A percentile compares a stretch with the other conserved stretches of the same genome.
Evolutionary conservation across 306 rosid species (phyloP).

Genomic region (Corylus avellana): DNA sequence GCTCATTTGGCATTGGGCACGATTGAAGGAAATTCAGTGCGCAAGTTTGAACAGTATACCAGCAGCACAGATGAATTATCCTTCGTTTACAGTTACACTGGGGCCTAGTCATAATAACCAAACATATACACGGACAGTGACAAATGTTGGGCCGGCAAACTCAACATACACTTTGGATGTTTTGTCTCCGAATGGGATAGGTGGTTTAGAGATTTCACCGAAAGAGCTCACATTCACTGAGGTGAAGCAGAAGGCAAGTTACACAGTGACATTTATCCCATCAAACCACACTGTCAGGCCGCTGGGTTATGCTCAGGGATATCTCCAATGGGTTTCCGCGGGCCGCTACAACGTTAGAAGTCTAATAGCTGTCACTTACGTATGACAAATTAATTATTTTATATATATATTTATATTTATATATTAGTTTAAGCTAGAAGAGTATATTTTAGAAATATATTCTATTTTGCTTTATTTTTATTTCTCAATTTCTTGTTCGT

Average conservation of each 20-base stretch:
- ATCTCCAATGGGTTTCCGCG: constrained; percentile 46
- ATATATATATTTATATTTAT: too few species aligned
- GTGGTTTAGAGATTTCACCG: constrained; percentile 29
- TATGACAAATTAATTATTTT: constrained; percentile 5
- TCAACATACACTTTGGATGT: constrained; percentile 34
- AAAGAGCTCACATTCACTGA: constrained; percentile 32
- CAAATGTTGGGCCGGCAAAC: constrained; percentile 45
- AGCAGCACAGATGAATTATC: constrained; percentile 52
- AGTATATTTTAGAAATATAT: too few species aligned
- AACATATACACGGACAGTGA: constrained; percentile 43
- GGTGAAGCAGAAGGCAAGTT: constrained; percentile 39
- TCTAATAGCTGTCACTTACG: constrained; percentile 38
- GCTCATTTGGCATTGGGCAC: constrained; percentile 14
- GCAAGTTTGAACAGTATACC: constrained; percentile 24
- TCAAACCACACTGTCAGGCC: neutral
- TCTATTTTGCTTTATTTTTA: too few species aligned
- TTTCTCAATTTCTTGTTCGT: too few species aligned
- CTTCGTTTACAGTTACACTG: constrained; percentile 40
- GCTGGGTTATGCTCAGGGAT: constrained; percentile 35
- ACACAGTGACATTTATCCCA: constrained; percentile 32
- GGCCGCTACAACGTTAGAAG: constrained; percentile 37
- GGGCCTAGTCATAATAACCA: constrained; percentile 19
- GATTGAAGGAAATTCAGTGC: constrained; percentile 19
- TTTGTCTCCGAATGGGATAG: constrained; percentile 30
- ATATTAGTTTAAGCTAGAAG: too few species aligned